Evolutionary conservation across 176 grass and related monocot genomes (phyloP), one percentile per base, ranked within the genome.

Genomic region (Triticum monococcum): DNA sequence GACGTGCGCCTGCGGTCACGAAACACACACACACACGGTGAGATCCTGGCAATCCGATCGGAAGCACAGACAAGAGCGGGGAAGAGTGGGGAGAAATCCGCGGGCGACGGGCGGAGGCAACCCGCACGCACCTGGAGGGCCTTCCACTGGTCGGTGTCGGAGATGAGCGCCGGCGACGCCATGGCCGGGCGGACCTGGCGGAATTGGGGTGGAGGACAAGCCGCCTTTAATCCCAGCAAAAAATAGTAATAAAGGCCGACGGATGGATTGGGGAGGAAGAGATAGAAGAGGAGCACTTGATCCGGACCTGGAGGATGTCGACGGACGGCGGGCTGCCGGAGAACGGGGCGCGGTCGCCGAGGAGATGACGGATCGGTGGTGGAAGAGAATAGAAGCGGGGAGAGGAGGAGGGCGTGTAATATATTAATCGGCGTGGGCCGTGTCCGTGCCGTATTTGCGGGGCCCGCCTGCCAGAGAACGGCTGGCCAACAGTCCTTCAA

Each of bases 121-220:
- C 3, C 37, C 37, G 37, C 7, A 16, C 70, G 64, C 65, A 94
- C 94, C 92, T 94, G 93, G 33, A 98, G 85, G 81, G 75, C 66
- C 79, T 90, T 96, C 97, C 94, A 99, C 79, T 95, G 90, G 54
- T 91, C 85, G 24, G 90, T 92, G 70, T 93, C 84, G 77, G 70
- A 93, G 68, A 99, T 94, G 70, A 96, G 87, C 81, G 92, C 65
- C 30, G 89, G 16, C 74, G 92, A 91, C 74, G 92, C 90, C 96
- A 98, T 98, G 83, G 62, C n/a, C 0, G 71, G 70, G 41, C 11
- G 41, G 41, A 26, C 45, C 73, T 76, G 45, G 74, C 74, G 74
- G 46, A 22, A 56, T 77, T 0, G 46, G 12, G 74, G 16, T 0
- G 46, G 17, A 56, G 46, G 46, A 77, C 22, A 57, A 77, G 46